phyloP scores from a whole-genome alignment of 164 flowering plant genomes.

The Paratinospora sagittata region DNA sequence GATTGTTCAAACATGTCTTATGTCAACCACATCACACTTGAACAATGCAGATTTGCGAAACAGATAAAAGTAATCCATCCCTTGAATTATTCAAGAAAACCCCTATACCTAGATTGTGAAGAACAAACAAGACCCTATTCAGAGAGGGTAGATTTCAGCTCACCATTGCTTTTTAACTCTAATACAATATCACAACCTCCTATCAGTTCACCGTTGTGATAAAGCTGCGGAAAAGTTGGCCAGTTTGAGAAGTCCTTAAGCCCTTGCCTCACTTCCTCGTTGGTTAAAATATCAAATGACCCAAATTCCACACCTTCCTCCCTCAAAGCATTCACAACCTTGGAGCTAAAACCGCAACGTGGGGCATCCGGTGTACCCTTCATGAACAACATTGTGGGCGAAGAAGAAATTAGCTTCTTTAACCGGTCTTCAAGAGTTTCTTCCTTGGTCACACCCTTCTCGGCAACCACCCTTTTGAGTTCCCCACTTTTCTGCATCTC shows the following conservation, averaged over 20 bases:
- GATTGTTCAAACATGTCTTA: not conserved
- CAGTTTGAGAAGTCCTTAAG: conserved; percentile 79
- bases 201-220: conserved; percentile 82
- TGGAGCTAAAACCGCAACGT: conserved; percentile 87
- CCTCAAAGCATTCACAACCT: conserved; percentile 68
- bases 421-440: conserved; percentile 62
- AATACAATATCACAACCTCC: conserved; percentile 91
- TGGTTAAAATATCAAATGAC: conserved; percentile 68
- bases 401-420: conserved; percentile 46
- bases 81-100: not conserved
- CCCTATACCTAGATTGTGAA: not conserved
- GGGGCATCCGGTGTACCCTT: conserved; percentile 93
- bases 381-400: conserved; percentile 84
- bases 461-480: conserved; percentile 53
- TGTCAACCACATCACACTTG: too few relatives aligned
- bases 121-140: conserved; percentile 39
- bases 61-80: too few relatives aligned
- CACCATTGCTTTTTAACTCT: conserved; percentile 63
- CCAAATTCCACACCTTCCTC: conserved; percentile 70
- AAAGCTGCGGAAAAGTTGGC: conserved; percentile 94
- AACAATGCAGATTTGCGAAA: too few relatives aligned
- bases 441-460: conserved; percentile 45
- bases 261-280: conserved; percentile 87
- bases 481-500: conserved; percentile 98
- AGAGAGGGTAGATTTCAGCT: conserved; percentile 69